Conservation (phyloP, 768 basidiomycete genomes). For the Suillus placidus region DNA sequence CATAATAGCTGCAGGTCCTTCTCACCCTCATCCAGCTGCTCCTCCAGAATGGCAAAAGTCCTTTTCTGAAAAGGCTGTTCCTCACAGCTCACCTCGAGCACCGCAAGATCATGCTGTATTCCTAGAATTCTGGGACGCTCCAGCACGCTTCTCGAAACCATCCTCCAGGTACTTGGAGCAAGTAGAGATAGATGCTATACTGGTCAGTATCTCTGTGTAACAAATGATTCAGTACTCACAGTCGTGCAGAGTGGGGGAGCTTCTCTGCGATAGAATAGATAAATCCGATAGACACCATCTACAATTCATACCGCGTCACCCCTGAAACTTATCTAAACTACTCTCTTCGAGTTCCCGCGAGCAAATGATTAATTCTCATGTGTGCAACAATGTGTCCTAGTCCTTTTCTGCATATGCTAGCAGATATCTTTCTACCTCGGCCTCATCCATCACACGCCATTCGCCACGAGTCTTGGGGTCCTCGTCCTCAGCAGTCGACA, state of each 20-base stretch:
- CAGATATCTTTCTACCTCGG: constrained; percentile 77
- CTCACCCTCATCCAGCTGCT: constrained; percentile 66
- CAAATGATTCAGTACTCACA: constrained; percentile 2
- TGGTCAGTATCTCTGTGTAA: constrained; percentile 43
- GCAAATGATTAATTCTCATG: constrained; percentile 7
- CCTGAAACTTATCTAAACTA: not conserved
- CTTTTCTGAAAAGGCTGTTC: constrained; percentile 45
- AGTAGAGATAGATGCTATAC: constrained; percentile 65
- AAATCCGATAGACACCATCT: not conserved
- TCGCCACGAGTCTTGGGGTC: constrained; percentile 66
- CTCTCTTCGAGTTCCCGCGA: not conserved
- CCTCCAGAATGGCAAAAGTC: constrained; percentile 59
- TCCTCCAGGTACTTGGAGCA: constrained; percentile 51
- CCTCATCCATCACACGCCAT: constrained; percentile 80
- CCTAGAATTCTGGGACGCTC: constrained; percentile 70
- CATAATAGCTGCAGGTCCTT: constrained; percentile 39
- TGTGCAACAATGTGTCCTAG: constrained; percentile 31
- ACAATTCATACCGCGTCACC: not conserved
- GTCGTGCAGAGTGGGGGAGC: constrained; percentile 66
- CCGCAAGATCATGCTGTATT: constrained; percentile 26
- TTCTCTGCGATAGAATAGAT: constrained; percentile 41
- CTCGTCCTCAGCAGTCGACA: constrained; percentile 77
- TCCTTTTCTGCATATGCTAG: constrained; percentile 91
- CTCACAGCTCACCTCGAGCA: constrained; percentile 7
- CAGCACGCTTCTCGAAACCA: constrained; percentile 58